Evolutionary conservation across 495 filamentous ascomycete species (phyloP).

Genomic region (Neurospora pannonica): DNA sequence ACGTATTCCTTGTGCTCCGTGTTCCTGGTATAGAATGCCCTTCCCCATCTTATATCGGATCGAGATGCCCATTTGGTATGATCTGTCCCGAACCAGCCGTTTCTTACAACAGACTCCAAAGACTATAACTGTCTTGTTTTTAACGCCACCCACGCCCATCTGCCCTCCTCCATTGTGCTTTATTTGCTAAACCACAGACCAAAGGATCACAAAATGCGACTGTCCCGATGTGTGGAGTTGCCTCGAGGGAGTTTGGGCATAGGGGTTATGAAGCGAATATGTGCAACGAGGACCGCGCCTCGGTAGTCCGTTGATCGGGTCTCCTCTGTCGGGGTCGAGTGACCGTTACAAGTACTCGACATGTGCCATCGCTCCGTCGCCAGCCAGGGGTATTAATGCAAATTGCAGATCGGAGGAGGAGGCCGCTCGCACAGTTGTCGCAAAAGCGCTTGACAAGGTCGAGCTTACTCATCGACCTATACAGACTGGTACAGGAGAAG

Average conservation of each 20-base stretch:
- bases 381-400: not conserved
- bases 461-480: not conserved
- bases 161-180: not conserved
- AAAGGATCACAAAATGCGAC: not conserved
- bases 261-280: not conserved
- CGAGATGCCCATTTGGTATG: not conserved
- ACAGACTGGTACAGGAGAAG: constrained; percentile 77
- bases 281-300: not conserved
- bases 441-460: not conserved
- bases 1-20: not conserved
- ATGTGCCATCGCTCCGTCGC: not conserved
- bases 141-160: not conserved
- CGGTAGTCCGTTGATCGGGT: not conserved
- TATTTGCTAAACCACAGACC: not conserved
- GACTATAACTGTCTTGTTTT: not conserved
- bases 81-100: not conserved
- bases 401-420: not conserved
- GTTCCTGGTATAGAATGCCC: not conserved
- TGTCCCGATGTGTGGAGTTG: not conserved
- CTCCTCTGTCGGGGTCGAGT: not conserved
- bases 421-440: not conserved
- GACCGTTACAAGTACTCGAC: not conserved
- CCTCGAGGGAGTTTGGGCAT: not conserved
- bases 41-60: not conserved
- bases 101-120: not conserved